Percentiles rank a stretch among this genome's conserved stretches.
phyloP scores from a whole-genome alignment of 139 green algal genomes.

The Haematococcus lacustris region DNA sequence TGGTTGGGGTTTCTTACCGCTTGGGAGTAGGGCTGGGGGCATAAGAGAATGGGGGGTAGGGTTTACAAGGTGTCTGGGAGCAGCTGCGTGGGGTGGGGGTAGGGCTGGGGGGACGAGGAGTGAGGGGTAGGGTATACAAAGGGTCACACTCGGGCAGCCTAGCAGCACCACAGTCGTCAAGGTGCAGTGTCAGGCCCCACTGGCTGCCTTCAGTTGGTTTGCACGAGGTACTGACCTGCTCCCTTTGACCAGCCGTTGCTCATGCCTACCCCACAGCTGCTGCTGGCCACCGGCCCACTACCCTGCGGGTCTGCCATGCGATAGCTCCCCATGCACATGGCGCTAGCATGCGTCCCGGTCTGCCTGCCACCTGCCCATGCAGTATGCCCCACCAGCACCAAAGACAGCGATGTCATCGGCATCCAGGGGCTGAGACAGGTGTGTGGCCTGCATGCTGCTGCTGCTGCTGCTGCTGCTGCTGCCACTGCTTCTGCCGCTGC shows the following conservation, averaged over 20 bases:
- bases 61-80: too few relatives aligned
- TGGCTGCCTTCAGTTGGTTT: background rate
- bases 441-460: too few relatives aligned
- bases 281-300: background rate
- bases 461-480: too few relatives aligned
- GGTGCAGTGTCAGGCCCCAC: background rate
- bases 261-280: background rate
- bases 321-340: background rate
- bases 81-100: too few relatives aligned
- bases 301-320: background rate
- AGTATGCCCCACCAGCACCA: constrained; percentile 74
- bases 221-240: background rate
- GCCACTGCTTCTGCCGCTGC: too few relatives aligned
- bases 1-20: background rate
- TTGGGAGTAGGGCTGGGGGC: background rate
- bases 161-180: background rate
- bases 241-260: background rate
- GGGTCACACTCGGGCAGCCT: background rate
- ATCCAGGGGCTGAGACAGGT: constrained; percentile 62
- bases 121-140: too few relatives aligned
- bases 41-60: background rate
- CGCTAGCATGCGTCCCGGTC: background rate
- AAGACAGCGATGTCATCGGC: constrained; percentile 70
- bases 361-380: constrained; percentile 1
- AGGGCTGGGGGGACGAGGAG: too few relatives aligned